Conservation (phyloP, 75 land plant species). For the Azolla pinnata region DNA sequence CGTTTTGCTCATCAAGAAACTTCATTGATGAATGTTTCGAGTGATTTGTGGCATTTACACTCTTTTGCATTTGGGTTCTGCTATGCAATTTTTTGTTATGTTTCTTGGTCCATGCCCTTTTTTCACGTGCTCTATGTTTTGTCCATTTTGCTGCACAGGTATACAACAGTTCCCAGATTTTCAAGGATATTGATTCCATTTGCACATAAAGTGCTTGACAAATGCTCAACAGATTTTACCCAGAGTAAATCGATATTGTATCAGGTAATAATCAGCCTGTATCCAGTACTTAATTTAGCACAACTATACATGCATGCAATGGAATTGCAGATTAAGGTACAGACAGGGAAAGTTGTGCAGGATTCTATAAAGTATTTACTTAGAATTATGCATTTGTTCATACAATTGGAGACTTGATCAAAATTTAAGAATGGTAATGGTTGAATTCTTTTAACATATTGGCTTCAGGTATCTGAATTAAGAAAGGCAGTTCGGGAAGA, state of each 20-base stretch:
- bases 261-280: conserved; percentile 11
- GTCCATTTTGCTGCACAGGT: conserved; percentile 14
- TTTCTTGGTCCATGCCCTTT: background rate
- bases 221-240: conserved; percentile 42
- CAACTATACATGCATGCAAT: background rate
- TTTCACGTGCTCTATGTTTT: background rate
- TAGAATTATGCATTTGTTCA: too few species aligned
- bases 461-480: conserved; percentile 39
- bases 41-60: background rate
- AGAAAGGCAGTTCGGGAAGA: conserved; percentile 56
- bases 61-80: background rate
- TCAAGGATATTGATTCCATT: conserved; percentile 59
- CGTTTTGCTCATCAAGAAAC: background rate
- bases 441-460: conserved; percentile 6
- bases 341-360: background rate
- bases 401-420: too few species aligned
- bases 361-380: background rate
- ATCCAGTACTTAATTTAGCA: background rate
- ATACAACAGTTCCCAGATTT: conserved; percentile 46
- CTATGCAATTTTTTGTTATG: background rate
- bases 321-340: background rate
- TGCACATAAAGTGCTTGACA: conserved; percentile 47
- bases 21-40: background rate
- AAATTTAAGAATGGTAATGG: background rate
- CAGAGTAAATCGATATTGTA: conserved; percentile 22